These are phyloP conservation scores for Irpex sp. DNA, from an alignment of 1,284 basidiomycete species.

Conservation along the genomic window DNA sequence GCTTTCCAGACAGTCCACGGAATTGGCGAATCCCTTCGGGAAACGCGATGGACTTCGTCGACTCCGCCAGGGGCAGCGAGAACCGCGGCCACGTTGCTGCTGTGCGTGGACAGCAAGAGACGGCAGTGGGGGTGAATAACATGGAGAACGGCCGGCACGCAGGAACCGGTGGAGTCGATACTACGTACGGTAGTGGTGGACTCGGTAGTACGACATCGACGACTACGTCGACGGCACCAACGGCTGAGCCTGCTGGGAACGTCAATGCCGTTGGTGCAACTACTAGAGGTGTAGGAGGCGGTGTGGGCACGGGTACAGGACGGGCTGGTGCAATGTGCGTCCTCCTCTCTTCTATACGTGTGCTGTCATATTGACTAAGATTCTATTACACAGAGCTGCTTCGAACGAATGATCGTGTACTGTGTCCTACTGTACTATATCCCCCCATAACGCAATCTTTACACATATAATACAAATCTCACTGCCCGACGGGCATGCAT, in stretches of 20 bases:
- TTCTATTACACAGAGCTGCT: no score
- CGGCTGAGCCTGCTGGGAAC: background rate
- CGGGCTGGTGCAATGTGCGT: no score
- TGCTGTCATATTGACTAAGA: no score
- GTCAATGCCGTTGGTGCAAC: background rate
- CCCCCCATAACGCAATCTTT: no score
- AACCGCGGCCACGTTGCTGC: constrained; percentile 7
- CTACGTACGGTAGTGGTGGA: no score
- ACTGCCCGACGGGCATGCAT: no score
- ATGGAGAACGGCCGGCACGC: constrained; percentile 6
- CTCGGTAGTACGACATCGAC: background rate
- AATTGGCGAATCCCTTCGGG: constrained; percentile 24
- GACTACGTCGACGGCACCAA: background rate
- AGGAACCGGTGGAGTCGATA: background rate
- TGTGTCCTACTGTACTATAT: no score
- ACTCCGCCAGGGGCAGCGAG: constrained; percentile 24
- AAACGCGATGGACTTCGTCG: constrained; percentile 27
- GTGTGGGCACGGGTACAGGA: no score
- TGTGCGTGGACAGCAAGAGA: constrained; percentile 16
- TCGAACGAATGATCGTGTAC: no score
- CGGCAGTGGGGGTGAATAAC: constrained; percentile 15
- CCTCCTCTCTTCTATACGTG: no score
- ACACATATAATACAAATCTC: no score
- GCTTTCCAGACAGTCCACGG: constrained; percentile 21
- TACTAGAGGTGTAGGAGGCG: no score